A percentile compares a stretch with the other conserved stretches of the same genome.
Evolutionary conservation across 2,329 filamentous ascomycete species (phyloP).

Genomic region (Xylaria multiplex): DNA sequence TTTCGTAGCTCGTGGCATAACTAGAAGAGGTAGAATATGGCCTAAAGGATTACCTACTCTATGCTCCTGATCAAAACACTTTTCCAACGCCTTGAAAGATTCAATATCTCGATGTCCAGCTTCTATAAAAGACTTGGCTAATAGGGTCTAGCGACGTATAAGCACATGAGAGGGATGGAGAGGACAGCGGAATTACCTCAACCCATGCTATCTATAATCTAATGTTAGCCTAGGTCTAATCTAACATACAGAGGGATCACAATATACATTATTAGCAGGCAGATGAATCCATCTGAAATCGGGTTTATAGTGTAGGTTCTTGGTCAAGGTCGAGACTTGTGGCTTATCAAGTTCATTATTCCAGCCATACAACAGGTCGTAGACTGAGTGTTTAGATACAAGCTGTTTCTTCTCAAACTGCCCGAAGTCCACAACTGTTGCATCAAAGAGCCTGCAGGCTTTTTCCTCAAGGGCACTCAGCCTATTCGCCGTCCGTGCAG

Average conservation of each 20-base stretch:
- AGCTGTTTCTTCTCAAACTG: conserved; percentile 55
- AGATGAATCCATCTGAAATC: conserved; percentile 65
- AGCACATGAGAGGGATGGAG: conserved; percentile 22
- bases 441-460: conserved; percentile 61
- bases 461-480: conserved; percentile 53
- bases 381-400: conserved; percentile 60
- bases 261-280: conserved; percentile 59
- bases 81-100: conserved; percentile 70
- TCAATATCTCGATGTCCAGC: conserved; percentile 70
- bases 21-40: not conserved
- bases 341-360: conserved; percentile 58
- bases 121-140: conserved; percentile 73
- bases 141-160: conserved; percentile 53
- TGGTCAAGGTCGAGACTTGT: conserved; percentile 57
- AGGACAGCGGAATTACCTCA: conserved; percentile 53
- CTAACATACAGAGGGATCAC: conserved; percentile 13
- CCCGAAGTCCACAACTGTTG: conserved; percentile 64
- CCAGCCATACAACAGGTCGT: conserved; percentile 62
- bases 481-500: conserved; percentile 48
- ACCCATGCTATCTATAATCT: conserved; percentile 65
- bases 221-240: conserved; percentile 37
- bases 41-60: conserved; percentile 45
- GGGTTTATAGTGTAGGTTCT: conserved; percentile 57
- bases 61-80: conserved; percentile 70
- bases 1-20: too few relatives aligned